A percentile compares a stretch with the other conserved stretches of the same genome.
Conservation (phyloP, 805 yeast genomes). For the Debaryomyces hansenii region DNA sequence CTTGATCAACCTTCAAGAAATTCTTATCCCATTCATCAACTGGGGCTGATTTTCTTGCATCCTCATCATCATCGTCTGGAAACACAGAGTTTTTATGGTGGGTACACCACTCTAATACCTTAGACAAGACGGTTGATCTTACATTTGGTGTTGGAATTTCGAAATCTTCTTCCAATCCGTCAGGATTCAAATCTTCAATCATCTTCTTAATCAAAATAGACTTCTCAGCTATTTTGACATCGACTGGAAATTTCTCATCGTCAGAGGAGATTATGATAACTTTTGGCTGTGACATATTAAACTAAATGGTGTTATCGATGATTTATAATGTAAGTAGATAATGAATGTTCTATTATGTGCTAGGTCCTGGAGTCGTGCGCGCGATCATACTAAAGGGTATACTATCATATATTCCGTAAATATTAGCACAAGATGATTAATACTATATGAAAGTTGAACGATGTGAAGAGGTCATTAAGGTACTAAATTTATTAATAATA, state of each 20-base stretch:
- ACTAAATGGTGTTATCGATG: background rate
- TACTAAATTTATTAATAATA: background rate
- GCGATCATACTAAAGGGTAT: no score
- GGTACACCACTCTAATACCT: constrained; percentile 95
- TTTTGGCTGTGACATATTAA: constrained; percentile 27
- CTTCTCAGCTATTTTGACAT: constrained; percentile 80
- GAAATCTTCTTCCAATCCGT: constrained; percentile 65
- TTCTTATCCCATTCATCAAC: constrained; percentile 95
- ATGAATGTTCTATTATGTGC: background rate
- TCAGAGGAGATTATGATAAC: constrained; percentile 73
- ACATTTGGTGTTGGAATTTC: constrained; percentile 91
- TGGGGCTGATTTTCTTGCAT: constrained; percentile 83
- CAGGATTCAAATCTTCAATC: constrained; percentile 67
- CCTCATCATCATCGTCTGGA: constrained; percentile 80
- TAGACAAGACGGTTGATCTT: constrained; percentile 79
- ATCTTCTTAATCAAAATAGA: constrained; percentile 83
- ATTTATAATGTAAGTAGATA: background rate
- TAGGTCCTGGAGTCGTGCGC: background rate
- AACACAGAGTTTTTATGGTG: constrained; percentile 82
- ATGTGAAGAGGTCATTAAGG: background rate
- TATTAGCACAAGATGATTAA: no score
- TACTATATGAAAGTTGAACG: no score
- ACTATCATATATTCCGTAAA: no score
- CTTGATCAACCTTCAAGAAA: constrained; percentile 91
- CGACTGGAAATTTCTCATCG: constrained; percentile 76